Evolutionary conservation across 768 basidiomycete genomes (phyloP), one percentile per base, ranked within the genome.

Genomic region (Auriscalpium microsporum): DNA sequence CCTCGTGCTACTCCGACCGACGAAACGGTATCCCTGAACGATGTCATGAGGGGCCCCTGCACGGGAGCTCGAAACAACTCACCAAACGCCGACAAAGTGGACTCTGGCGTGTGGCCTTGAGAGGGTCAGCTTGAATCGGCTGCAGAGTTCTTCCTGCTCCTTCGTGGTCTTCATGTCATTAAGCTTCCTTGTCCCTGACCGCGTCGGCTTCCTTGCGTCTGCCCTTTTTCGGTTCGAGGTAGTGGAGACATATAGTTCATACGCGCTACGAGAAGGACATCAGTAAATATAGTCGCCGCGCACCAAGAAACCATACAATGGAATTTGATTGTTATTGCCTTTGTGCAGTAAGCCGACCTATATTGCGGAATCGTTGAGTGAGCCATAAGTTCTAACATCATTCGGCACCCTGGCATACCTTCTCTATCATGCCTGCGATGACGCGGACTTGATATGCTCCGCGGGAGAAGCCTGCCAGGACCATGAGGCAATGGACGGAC

Each of bases 71-170:
- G 23, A 37, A 11, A 21, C 17, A 14, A 23, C 66, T 38, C 48
- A 76, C 77, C 76, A 78, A 19, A 67, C 72, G 5, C 76, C 76
- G 7, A 77, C 63, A 50, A 78, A 78, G 60, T 78, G 74, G 2
- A 76, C 68, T 21, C 62, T 64, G 38, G 75, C 54, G n/a, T 38
- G n/a, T 6, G 28, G 28, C 28, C 48, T 21, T 4, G 38, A 55
- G 9, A 55, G 50, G 1, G 48, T 49, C 6, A 19, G 10, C 48
- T 45, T 55, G 10, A 50, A 55, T 5, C 35, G 48, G 4, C 8
- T 6, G 8, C 33, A 33, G 21, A 33, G 23, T 34, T 19, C 19
- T 14, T 48, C 48, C 28, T 17, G 21, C 21, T 6, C 10, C 19
- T 28, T 19, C 19, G 42, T 14, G 16, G 19, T 19, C 14, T 44